These are phyloP conservation scores for Lasiodiplodia hormozganensis DNA, from an alignment of 2,329 filamentous ascomycete species.

Conservation along the genomic window DNA sequence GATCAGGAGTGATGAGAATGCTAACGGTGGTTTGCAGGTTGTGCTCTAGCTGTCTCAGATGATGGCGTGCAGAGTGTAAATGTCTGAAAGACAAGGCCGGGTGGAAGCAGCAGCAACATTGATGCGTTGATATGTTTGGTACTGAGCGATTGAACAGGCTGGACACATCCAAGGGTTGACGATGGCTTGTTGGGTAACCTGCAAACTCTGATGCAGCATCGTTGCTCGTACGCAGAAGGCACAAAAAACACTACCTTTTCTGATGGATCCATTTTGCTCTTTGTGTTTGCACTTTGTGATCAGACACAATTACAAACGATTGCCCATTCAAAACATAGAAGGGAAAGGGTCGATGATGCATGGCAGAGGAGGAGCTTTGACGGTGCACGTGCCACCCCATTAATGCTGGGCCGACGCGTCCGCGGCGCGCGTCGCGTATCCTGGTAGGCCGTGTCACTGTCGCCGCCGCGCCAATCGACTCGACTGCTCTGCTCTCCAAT, in stretches of 20 bases:
- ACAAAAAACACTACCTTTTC: too few relatives aligned
- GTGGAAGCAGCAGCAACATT: not conserved
- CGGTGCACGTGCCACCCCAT: not conserved
- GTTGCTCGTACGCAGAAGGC: too few relatives aligned
- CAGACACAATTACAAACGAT: not conserved
- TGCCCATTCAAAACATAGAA: not conserved
- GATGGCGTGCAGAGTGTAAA: not conserved
- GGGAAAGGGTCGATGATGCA: not conserved
- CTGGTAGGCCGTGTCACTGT: constrained; percentile 1
- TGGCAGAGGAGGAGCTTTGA: not conserved
- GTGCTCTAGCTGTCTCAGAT: not conserved
- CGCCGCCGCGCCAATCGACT: not conserved
- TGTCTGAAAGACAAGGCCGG: not conserved
- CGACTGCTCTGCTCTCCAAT: not conserved
- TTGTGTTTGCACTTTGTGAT: not conserved
- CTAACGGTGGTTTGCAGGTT: not conserved
- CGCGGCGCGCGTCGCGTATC: constrained; percentile 19
- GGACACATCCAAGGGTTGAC: not conserved
- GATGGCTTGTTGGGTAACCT: not conserved
- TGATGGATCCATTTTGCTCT: too few relatives aligned
- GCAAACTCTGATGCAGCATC: too few relatives aligned
- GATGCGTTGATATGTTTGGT: not conserved
- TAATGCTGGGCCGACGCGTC: constrained; percentile 6
- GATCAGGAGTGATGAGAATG: not conserved
- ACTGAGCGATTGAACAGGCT: not conserved